Conservation (phyloP, 2,329 filamentous ascomycete genomes). For the Ophiostoma sp. region DNA sequence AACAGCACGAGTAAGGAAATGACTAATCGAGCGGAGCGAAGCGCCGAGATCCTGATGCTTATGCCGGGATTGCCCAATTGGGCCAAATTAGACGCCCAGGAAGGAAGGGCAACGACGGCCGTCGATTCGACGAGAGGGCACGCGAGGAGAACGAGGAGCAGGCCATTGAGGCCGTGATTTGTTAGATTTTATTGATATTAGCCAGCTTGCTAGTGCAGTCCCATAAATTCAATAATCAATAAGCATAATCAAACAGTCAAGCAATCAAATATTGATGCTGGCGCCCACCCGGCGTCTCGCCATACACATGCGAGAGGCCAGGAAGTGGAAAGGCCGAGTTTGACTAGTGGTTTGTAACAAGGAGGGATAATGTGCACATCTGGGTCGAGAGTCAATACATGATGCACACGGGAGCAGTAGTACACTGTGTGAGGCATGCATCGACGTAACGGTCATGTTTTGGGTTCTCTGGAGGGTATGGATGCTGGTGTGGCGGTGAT, state of each 20-base stretch:
- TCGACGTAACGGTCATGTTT: not conserved
- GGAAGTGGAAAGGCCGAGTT: not conserved
- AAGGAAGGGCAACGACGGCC: not conserved
- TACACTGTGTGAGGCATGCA: not conserved
- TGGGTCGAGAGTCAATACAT: too few relatives aligned
- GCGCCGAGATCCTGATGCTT: conserved; percentile 1
- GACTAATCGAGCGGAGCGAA: not conserved
- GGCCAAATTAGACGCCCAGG: conserved; percentile 14
- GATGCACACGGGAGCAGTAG: too few relatives aligned
- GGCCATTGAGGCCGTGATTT: not conserved
- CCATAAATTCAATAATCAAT: too few relatives aligned
- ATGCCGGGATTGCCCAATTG: conserved; percentile 2
- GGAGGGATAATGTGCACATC: not conserved
- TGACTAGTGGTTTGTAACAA: not conserved
- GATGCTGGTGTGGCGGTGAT: not conserved
- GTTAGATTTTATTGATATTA: not conserved
- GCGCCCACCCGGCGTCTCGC: conserved; percentile 6
- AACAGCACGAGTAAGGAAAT: not conserved
- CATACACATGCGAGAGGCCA: not conserved
- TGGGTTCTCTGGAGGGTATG: not conserved
- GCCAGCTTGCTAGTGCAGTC: too few relatives aligned
- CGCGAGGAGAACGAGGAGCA: not conserved
- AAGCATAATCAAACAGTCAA: too few relatives aligned
- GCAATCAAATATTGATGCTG: not conserved
- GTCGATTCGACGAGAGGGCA: not conserved